phyloP scores from a whole-genome alignment of 1,139 yeast species.

The Waltiozyma sp. region DNA sequence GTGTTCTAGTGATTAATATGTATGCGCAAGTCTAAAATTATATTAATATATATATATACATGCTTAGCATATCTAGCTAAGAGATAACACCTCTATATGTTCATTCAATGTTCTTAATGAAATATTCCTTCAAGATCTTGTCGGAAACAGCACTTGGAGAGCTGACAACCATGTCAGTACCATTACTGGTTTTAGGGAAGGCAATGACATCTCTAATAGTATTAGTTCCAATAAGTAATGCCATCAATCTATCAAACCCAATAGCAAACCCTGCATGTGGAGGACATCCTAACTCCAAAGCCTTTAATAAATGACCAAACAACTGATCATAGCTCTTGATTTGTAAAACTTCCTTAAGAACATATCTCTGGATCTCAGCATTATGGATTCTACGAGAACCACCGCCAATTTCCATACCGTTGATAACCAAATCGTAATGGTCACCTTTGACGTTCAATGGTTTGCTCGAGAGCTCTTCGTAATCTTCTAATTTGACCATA shows the following conservation, averaged over 20 bases:
- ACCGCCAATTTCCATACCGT: slow-evolving; percentile 95
- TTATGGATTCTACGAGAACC: slow-evolving; percentile 96
- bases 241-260: slow-evolving; percentile 88
- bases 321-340: slow-evolving; percentile 47
- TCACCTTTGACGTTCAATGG: slow-evolving; percentile 77
- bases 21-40: too few relatives aligned
- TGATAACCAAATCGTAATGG: slow-evolving; percentile 87
- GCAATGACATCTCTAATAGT: slow-evolving; percentile 91
- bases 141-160: slow-evolving; percentile 63
- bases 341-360: slow-evolving; percentile 45
- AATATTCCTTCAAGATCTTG: slow-evolving; percentile 38
- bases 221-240: slow-evolving; percentile 67
- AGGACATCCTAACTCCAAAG: slow-evolving; percentile 87
- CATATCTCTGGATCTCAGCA: slow-evolving; percentile 57
- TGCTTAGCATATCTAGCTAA: not conserved
- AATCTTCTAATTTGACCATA: slow-evolving; percentile 70
- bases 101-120: slow-evolving; percentile 6
- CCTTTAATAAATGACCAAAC: slow-evolving; percentile 82
- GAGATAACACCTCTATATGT: too few relatives aligned
- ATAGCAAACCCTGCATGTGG: slow-evolving; percentile 97
- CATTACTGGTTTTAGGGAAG: slow-evolving; percentile 87
- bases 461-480: slow-evolving; percentile 35
- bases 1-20: too few relatives aligned
- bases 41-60: too few relatives aligned
- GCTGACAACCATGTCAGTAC: slow-evolving; percentile 78